A percentile compares a stretch with the other conserved stretches of the same genome.
phyloP scores from a whole-genome alignment of 768 basidiomycete species.

The Cantharellus cinnabarinus region DNA sequence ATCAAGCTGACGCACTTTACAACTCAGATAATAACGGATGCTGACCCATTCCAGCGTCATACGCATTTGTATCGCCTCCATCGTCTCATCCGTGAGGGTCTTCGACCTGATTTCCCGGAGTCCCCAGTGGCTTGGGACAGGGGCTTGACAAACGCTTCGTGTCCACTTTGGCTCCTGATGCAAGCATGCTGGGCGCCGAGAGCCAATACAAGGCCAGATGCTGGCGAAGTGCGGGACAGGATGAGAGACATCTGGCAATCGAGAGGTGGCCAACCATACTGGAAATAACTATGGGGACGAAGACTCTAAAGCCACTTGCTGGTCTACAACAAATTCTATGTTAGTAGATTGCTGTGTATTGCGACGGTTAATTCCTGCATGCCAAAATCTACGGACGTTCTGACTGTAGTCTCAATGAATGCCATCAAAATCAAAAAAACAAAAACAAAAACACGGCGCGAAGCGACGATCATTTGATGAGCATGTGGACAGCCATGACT shows the following conservation, averaged over 20 bases:
- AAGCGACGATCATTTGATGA: conserved; percentile 11
- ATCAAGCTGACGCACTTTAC: neutral
- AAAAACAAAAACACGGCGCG: neutral
- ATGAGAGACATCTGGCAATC: neutral
- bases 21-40: neutral
- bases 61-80: neutral
- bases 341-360: too few relatives aligned
- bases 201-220: neutral
- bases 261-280: neutral
- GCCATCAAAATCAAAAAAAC: neutral
- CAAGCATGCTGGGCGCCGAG: neutral
- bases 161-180: neutral
- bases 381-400: too few relatives aligned
- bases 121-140: neutral
- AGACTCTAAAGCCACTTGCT: too few relatives aligned
- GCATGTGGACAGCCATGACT: conserved; percentile 69
- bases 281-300: too few relatives aligned
- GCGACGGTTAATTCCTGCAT: too few relatives aligned
- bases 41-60: neutral
- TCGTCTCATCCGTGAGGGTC: neutral
- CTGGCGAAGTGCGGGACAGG: neutral
- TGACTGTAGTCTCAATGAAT: too few relatives aligned
- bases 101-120: neutral
- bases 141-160: neutral
- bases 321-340: too few relatives aligned